Percentiles rank a stretch among this genome's conserved stretches.
Conservation (phyloP, 2,329 filamentous ascomycete genomes). For the Aspergillus uvarum region DNA sequence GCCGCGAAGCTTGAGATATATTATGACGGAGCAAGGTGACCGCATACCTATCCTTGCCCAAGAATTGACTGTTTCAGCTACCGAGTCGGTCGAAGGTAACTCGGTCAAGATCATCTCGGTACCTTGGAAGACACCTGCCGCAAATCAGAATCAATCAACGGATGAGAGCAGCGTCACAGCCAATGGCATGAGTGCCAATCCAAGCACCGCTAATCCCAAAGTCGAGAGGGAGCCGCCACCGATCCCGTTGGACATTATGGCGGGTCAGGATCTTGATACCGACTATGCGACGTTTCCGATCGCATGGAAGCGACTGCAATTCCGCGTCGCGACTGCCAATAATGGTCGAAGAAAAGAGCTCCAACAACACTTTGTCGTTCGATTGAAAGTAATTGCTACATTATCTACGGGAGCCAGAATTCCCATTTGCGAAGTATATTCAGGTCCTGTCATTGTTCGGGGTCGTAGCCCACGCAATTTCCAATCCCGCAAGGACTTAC, state of each 20-base stretch:
- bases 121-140: slow-evolving; percentile 93
- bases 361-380: slow-evolving; percentile 91
- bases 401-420: slow-evolving; percentile 80
- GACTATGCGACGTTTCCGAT: slow-evolving; percentile 90
- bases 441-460: slow-evolving; percentile 88
- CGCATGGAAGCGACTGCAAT: slow-evolving; percentile 90
- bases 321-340: slow-evolving; percentile 92
- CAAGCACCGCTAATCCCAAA: slow-evolving; percentile 48
- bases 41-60: slow-evolving; percentile 77
- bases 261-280: slow-evolving; percentile 68
- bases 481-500: slow-evolving; percentile 88
- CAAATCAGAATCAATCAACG: slow-evolving; percentile 57
- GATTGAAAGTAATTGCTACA: slow-evolving; percentile 81
- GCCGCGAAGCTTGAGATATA: slow-evolving; percentile 72
- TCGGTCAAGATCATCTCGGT: slow-evolving; percentile 92
- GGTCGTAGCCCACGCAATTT: slow-evolving; percentile 93
- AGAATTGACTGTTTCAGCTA: slow-evolving; percentile 86
- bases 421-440: slow-evolving; percentile 78
- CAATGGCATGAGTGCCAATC: slow-evolving; percentile 22
- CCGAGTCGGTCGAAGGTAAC: slow-evolving; percentile 91
- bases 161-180: slow-evolving; percentile 27
- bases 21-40: slow-evolving; percentile 81
- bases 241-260: slow-evolving; percentile 68
- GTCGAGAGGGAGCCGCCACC: slow-evolving; percentile 82
- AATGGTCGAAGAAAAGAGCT: slow-evolving; percentile 92